Evolutionary conservation across 2,329 filamentous ascomycete genomes (phyloP), one percentile per base, ranked within the genome.

Genomic region (Fusarium humuli): DNA sequence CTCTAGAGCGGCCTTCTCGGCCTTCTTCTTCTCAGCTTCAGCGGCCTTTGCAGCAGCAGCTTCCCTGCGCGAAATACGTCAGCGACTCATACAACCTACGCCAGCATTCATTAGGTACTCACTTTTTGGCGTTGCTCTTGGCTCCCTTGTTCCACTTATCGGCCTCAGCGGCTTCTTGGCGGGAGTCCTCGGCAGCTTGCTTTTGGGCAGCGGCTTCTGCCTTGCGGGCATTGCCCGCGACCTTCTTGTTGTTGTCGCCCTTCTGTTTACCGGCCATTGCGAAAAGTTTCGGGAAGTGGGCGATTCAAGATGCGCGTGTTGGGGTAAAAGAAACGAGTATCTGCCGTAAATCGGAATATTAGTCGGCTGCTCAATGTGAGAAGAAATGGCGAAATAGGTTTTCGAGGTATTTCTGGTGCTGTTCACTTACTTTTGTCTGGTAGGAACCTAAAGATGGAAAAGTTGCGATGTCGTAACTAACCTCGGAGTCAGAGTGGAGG

Each of bases 81-180:
- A 75, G 70, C 22, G 14, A 32, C 18, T 14, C 12, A 11, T 25
- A 9, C 37, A 10, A 54, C 27, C 30, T 61, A 22, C 14, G n/a
- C 23, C 56, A 34, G 40, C 7, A 11, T 44, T 44, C 22, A 25
- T 34, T n/a, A 14, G 58, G 23, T 12, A 84, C 89, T 80, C 82
- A 97, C 94, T 97, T 97, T 84, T 97, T 99, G 44, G 91, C 84
- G 75, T 84, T 93, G 73, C 87, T 91, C 84, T 98, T 99, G 57
- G 93, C 80, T 42, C 96, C 96, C 81, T 96, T 94, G 13, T 86
- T 76, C 96, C 96, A 99, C 74, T 97, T 86, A 57, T 87, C 85
- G 7, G 90, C 87, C 76, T 98, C 95, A 29, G 81, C 88, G 5
- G 84, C 87, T 7, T 89, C 89, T 57, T 85, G 87, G 81, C 91